Base-by-base conservation (phyloP, 2,329 filamentous ascomycete genomes). In the Sporothrix schenckii region DNA sequence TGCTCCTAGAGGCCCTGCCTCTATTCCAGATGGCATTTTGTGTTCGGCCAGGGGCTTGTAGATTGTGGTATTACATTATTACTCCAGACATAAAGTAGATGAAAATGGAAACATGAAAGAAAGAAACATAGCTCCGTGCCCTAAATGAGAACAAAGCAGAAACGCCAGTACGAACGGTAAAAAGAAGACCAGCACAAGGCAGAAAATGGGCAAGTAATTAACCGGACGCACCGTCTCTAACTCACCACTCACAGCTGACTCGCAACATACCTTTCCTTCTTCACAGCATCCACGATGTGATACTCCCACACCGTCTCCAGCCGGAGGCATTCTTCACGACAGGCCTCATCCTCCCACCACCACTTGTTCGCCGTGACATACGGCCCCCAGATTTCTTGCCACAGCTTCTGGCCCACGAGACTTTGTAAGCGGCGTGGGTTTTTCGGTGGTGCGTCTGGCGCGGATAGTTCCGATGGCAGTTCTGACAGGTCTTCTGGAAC, bases 311-410 rank as follows among this genome's bases (percentile, higher is more conserved):
- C 81, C 0, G 87, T 89, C 4, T 83, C 83, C 72, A 85, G 76
- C 69, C 82, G 78, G 19, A 83, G 75, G 72, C 87, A 89, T 76
- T 89, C 87, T 53, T 84, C 80, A 2, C 87, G 78, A 70, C 86
- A 86, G 0, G 78, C 81, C 14, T 80, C 77, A 44, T 88, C 84
- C 54, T 89, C 86, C 87, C 87, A 89, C 88, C 88, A 90, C 87
- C 87, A 89, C 56, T 76, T 79, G 7, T 82, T 77, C 0, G 81
- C 81, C 2, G 80, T 81, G 10, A 88, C 82, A 71, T 82, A 84
- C 3, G 76, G 75, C 0, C 87, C 87, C 88, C 87, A 90, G 14
- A 87, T 82, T 74, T 89, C 84, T 74, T 83, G 82, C 88, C 88
- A 90, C 21, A 90, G 78, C 80, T 86, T 83, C 49, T 86, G 82